Evolutionary conservation across 768 basidiomycete species (phyloP), one percentile per base, ranked within the genome.

Genomic region (Hericium alpestre): DNA sequence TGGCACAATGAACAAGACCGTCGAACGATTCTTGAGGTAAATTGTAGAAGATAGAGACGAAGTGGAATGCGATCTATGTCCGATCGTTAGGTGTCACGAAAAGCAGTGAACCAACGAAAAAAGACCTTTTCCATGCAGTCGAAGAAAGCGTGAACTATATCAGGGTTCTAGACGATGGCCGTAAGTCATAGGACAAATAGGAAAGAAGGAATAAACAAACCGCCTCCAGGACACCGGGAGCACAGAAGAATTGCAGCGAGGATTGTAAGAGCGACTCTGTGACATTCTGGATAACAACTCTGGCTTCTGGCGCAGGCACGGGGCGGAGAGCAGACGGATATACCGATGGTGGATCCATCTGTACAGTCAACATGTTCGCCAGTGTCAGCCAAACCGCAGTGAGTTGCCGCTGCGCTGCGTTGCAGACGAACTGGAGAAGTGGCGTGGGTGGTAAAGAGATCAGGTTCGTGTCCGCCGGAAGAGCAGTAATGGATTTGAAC

Each of bases 101-200:
- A 37, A n/a, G 4, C 7, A 3, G 41, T 47, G 4, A 38, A 56
- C 49, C 27, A 20, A 10, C n/a, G 20, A 16, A 23, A 27, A 74
- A 79, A 50, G 59, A 90, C 89, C 48, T 81, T 78, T 48, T 91
- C 89, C 75, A 89, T 78, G 65, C 84, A 93, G 9, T 77, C 77
- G 70, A 94, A 95, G 69, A 93, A 94, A 23, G 83, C 84, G 66
- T 93, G 91, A 15, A 92, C 90, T 25, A 95, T 81, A 67, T 95
- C 93, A 0, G 93, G 93, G 65, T 95, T 91, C 91, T 95, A 38
- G 13, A 43, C 15, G 22, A 23, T 13, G 16, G 25, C 23, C 55
- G 11, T 32, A 43, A 38, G 55, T 20, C 20, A 20, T 23, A 16
- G 13, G 15, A 32, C 32, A 8, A 6, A 6, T 10, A 8, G 1